Conservation (phyloP, 1,284 basidiomycete genomes). For the Chondrostereum purpureum region DNA sequence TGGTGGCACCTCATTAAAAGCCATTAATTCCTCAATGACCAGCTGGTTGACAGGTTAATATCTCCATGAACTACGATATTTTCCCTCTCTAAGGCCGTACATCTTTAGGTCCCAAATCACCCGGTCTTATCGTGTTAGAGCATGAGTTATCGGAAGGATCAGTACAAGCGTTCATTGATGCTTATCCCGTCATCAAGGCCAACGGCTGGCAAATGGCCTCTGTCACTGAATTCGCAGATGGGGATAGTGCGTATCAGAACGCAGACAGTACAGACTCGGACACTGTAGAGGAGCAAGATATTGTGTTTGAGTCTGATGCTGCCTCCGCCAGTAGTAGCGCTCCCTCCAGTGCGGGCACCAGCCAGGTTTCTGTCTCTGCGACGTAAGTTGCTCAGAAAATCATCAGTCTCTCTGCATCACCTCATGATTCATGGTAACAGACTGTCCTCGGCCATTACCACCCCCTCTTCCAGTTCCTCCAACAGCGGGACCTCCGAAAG, state of each 20-base stretch:
- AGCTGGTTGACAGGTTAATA: slow-evolving; percentile 48
- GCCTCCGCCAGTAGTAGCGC: no score
- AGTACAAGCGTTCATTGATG: slow-evolving; percentile 63
- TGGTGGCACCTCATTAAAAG: slow-evolving; percentile 34
- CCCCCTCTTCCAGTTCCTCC: no score
- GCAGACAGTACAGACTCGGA: neutral
- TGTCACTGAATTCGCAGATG: slow-evolving; percentile 42
- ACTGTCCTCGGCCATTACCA: no score
- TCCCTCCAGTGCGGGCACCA: no score
- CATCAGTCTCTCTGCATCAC: no score
- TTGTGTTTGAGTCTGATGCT: slow-evolving; percentile 1
- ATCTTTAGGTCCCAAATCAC: slow-evolving; percentile 50
- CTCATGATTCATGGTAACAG: no score
- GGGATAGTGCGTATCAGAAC: slow-evolving; percentile 13
- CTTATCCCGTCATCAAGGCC: slow-evolving; percentile 55
- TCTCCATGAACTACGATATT: neutral
- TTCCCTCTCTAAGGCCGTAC: slow-evolving; percentile 11
- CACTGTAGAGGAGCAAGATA: neutral
- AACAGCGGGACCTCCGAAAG: no score
- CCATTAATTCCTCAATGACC: slow-evolving; percentile 41
- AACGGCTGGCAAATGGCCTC: slow-evolving; percentile 66
- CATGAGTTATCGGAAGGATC: slow-evolving; percentile 70
- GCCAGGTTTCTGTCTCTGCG: no score
- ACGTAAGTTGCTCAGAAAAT: no score
- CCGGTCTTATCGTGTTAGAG: slow-evolving; percentile 77